Evolutionary conservation across 2,329 filamentous ascomycete genomes (phyloP).

Genomic region (Huntiella abstrusa): DNA sequence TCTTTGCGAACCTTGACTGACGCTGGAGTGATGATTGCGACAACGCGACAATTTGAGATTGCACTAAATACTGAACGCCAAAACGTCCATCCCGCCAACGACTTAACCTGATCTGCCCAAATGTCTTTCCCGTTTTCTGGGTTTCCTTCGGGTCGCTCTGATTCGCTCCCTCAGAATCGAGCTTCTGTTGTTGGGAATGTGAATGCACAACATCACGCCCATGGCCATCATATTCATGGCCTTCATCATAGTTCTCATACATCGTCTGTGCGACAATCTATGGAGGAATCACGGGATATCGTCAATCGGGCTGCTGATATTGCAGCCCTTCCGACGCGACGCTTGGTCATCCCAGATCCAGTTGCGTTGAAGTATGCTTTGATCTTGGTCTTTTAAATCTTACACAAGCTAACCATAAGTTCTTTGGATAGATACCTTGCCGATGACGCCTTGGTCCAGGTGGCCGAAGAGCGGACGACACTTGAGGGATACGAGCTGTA

Average conservation of each 20-base stretch:
- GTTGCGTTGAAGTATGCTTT: slow-evolving; percentile 32
- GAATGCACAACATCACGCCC: neutral
- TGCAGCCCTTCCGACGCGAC: slow-evolving; percentile 7
- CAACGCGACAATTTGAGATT: too few species aligned
- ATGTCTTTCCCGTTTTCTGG: slow-evolving; percentile 5
- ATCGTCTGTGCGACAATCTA: slow-evolving; percentile 2
- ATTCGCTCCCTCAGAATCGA: neutral
- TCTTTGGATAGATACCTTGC: slow-evolving; percentile 47
- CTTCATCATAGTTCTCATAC: slow-evolving; percentile 4
- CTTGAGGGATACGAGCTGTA: slow-evolving; percentile 82
- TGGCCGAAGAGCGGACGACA: slow-evolving; percentile 51
- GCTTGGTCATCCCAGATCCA: slow-evolving; percentile 34
- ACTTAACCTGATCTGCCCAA: too few species aligned
- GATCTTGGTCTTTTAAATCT: neutral
- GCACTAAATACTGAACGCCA: too few species aligned
- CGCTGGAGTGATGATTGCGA: too few species aligned
- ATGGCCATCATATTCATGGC: neutral
- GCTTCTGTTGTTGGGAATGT: neutral
- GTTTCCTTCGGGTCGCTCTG: slow-evolving; percentile 1
- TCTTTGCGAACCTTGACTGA: too few species aligned
- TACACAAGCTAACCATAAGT: neutral
- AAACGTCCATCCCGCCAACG: too few species aligned
- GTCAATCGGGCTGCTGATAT: slow-evolving; percentile 11
- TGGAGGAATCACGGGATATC: slow-evolving; percentile 33
- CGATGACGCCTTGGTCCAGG: slow-evolving; percentile 57